Base-by-base conservation (phyloP, 768 basidiomycete genomes). In the Rubroboletus satanas region DNA sequence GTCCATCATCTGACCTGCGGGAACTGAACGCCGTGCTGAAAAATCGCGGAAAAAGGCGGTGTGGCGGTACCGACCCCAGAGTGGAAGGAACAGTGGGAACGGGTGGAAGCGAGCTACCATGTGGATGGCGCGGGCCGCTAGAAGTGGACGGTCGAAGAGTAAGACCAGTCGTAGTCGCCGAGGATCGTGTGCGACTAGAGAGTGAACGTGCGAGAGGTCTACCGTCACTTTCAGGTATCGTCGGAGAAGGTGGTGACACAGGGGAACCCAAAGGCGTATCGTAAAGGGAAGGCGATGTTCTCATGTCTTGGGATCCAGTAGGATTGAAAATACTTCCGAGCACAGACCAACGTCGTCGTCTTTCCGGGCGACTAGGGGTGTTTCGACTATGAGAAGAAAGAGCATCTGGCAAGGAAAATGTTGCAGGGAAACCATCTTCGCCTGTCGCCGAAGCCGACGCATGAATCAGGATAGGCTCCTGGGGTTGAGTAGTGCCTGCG, bases 291-390 rank as follows among this genome's bases (percentile, higher is more conserved):
- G 72, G 59, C 7, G 66, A 65, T 41, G 65, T 66, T 36, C 66
- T 54, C 26, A 62, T 69, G 57, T 61, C 64, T 63, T 62, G 62
- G 54, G 46, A 54, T 10, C 53, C 44, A 58, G 55, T 29, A 62
- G 58, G 62, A 35, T 65, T 58, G 52, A 81, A 73, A 18, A 79
- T 73, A 12, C 74, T 79, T 52, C 82, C 78, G 5, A 87, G 66
- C n/a, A 84, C 77, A 18, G 89, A 90, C 89, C 89, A 91, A 48
- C 87, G 79, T 17, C 88, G 77, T 31, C 83, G 76, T 41, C 78
- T 73, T 54, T 69, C 66, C 1, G 74, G 66, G 21, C 62, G 68
- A 54, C 70, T 72, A 14, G 63, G 56, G 15, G 65, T 45, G 46
- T 65, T 76, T 61, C 58, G 63, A 47, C 67, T 67, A 33, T 60